Evolutionary conservation across 208 protist species (phyloP).

Genomic region (Novymonas esmeraldas): DNA sequence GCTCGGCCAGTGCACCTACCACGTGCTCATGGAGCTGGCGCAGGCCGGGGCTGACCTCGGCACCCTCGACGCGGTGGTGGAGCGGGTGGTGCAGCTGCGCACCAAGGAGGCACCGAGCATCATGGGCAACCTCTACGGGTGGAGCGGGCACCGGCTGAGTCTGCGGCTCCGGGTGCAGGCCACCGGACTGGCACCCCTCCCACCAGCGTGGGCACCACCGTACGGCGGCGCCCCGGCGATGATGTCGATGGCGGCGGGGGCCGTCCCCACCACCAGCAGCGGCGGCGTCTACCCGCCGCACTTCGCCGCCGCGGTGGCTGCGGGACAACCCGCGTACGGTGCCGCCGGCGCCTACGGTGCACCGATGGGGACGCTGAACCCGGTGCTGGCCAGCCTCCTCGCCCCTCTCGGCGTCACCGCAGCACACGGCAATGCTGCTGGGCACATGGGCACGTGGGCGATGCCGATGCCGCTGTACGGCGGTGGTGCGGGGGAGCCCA

Average conservation of each 20-base stretch:
- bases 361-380: slow-evolving; percentile 17
- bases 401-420: slow-evolving; percentile 16
- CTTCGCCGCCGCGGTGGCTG: slow-evolving; percentile 2
- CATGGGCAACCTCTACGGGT: slow-evolving; percentile 30
- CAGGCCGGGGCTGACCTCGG: slow-evolving; percentile 14
- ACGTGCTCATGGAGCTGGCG: slow-evolving; percentile 38
- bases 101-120: slow-evolving; percentile 22
- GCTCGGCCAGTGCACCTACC: slow-evolving; percentile 45
- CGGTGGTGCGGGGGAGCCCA: not conserved
- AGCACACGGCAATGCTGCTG: not conserved
- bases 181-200: slow-evolving; percentile 17
- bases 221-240: not conserved
- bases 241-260: not conserved
- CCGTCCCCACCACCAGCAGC: not conserved
- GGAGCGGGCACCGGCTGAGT: slow-evolving; percentile 31
- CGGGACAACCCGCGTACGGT: not conserved
- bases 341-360: slow-evolving; percentile 6
- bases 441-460: not conserved
- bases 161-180: slow-evolving; percentile 36
- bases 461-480: not conserved
- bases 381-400: slow-evolving; percentile 18
- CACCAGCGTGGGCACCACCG: not conserved
- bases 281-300: slow-evolving; percentile 6
- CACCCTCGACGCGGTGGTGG: slow-evolving; percentile 16
- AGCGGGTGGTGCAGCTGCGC: slow-evolving; percentile 21